Conservation (phyloP, 129 eudicot species). For the Lactuca saligna region DNA sequence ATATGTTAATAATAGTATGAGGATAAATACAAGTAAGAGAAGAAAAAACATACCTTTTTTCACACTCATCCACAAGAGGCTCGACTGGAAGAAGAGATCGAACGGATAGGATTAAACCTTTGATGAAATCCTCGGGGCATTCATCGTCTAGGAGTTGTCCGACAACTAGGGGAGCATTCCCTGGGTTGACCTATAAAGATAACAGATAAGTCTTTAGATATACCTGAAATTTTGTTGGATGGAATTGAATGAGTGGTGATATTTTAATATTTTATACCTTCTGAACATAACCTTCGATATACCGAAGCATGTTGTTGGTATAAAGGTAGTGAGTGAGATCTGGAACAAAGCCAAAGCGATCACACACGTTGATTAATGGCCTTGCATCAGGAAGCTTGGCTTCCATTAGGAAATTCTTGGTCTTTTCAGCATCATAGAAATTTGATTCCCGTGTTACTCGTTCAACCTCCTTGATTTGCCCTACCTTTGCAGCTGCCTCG, state of each 20-base stretch:
- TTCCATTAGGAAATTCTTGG: constrained; percentile 97
- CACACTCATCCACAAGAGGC: constrained; percentile 77
- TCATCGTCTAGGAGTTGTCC: too few relatives aligned
- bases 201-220: too few relatives aligned
- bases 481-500: constrained; percentile 98
- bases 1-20: too few relatives aligned
- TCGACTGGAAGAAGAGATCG: constrained; percentile 79
- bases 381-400: constrained; percentile 99
- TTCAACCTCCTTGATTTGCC: constrained; percentile 97
- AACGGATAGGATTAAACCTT: constrained; percentile 70
- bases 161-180: too few relatives aligned
- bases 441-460: constrained; percentile 97
- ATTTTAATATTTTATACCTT: constrained; percentile 47
- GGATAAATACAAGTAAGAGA: too few relatives aligned
- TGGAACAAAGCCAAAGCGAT: constrained; percentile 94
- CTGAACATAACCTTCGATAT: constrained; percentile 99
- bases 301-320: constrained; percentile 95
- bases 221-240: too few relatives aligned
- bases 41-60: constrained; percentile 46
- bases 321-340: constrained; percentile 97
- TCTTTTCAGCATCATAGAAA: constrained; percentile 91
- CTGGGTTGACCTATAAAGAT: too few relatives aligned
- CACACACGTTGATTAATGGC: constrained; percentile 95
- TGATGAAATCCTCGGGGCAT: constrained; percentile 17
- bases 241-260: too few relatives aligned